These are phyloP conservation scores for Fusarium staphyleae DNA, from an alignment of 2,329 filamentous ascomycete genomes.

Conservation along the genomic window DNA sequence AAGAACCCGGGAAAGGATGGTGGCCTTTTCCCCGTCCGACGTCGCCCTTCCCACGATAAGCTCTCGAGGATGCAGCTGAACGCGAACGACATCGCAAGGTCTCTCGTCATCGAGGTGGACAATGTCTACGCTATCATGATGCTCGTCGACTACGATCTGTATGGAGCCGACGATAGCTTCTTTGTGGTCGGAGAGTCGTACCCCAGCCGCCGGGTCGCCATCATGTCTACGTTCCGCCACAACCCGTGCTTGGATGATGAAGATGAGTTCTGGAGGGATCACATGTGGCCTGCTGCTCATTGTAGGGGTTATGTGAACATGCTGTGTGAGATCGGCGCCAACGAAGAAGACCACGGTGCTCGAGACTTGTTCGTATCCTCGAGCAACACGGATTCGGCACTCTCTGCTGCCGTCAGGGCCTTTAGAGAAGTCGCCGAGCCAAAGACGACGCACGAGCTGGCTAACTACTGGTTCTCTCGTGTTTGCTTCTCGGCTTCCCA, in stretches of 20 bases:
- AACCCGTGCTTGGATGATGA: slow-evolving; percentile 57
- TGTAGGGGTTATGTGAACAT: slow-evolving; percentile 59
- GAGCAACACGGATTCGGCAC: slow-evolving; percentile 24
- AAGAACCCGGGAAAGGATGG: slow-evolving; percentile 35
- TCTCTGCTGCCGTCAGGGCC: slow-evolving; percentile 48
- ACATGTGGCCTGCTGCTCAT: slow-evolving; percentile 72
- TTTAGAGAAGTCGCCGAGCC: slow-evolving; percentile 29
- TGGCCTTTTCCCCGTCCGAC: slow-evolving; percentile 57
- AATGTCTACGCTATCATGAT: slow-evolving; percentile 67
- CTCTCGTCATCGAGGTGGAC: slow-evolving; percentile 59
- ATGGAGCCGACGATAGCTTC: slow-evolving; percentile 69
- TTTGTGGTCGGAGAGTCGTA: slow-evolving; percentile 73
- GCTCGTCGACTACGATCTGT: slow-evolving; percentile 67
- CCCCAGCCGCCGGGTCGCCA: slow-evolving; percentile 66
- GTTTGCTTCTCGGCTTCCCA: slow-evolving; percentile 66
- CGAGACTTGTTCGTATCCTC: too few species aligned
- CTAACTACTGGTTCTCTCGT: slow-evolving; percentile 63
- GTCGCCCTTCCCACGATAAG: slow-evolving; percentile 55
- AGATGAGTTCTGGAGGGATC: slow-evolving; percentile 49
- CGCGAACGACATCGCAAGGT: slow-evolving; percentile 67
- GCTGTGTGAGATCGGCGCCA: slow-evolving; percentile 38
- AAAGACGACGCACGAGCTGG: slow-evolving; percentile 38
- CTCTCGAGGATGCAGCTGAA: slow-evolving; percentile 62
- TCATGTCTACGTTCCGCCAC: slow-evolving; percentile 69
- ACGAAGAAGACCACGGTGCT: too few species aligned